Evolutionary conservation across 202 grass and related monocot species (phyloP).

Genomic region (Brachypodium distachyon): DNA sequence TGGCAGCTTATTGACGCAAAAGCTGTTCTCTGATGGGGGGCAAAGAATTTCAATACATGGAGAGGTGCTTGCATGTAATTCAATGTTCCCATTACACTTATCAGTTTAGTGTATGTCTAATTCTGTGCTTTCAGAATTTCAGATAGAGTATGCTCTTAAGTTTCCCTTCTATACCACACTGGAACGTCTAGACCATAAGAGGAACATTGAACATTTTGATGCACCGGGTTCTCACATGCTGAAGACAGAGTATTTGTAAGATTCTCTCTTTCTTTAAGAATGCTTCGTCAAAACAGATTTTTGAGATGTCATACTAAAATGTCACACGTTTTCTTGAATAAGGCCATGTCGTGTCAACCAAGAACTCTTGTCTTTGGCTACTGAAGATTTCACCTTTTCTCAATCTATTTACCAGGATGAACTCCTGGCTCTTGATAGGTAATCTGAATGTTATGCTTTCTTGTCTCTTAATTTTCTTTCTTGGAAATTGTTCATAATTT

Average conservation of each 20-base stretch:
- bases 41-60: background rate
- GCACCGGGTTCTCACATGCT: slow-evolving; percentile 4
- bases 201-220: slow-evolving; percentile 61
- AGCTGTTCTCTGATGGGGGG: background rate
- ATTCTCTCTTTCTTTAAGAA: background rate
- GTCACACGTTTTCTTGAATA: slow-evolving; percentile 15
- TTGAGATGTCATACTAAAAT: too few species aligned
- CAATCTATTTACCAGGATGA: slow-evolving; percentile 52
- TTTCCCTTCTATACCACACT: slow-evolving; percentile 59
- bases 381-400: slow-evolving; percentile 41
- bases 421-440: slow-evolving; percentile 54
- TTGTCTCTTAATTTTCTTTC: background rate
- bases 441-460: background rate
- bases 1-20: slow-evolving; percentile 30
- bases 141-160: slow-evolving; percentile 56
- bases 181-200: slow-evolving; percentile 62
- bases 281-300: too few species aligned
- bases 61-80: slow-evolving; percentile 26
- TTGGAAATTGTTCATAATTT: background rate
- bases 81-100: background rate
- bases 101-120: background rate
- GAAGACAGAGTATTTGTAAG: slow-evolving; percentile 49
- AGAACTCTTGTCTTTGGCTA: slow-evolving; percentile 37
- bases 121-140: background rate
- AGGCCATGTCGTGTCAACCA: slow-evolving; percentile 18